Evolutionary conservation across 352 stramenopile genomes (phyloP), one percentile per base, ranked within the genome.

Genomic region (Phytophthora macrochlamydospora): DNA sequence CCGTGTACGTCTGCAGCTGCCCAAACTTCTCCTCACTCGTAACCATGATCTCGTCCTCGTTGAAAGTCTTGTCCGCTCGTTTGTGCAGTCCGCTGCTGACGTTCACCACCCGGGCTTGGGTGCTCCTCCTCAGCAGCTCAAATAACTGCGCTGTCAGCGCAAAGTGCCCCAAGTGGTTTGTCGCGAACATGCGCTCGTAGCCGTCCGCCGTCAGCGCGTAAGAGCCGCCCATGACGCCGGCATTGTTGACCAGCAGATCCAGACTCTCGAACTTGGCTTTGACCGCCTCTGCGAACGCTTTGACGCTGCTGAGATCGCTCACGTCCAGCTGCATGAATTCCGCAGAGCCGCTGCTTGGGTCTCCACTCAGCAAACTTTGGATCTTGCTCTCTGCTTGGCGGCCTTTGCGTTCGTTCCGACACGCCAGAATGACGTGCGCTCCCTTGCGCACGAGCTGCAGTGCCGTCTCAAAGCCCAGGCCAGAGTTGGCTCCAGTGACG

Each of bases 201-300:
- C 76, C 79, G 40, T 90, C 79, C 1, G 31, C 56, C 1, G 73
- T 76, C 9, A 73, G 30, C 13, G 54, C 37, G 58, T 80, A 74
- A 8, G 72, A 65, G 7, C 78, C 51, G 2, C 71, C 79, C 48
- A 83, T 79, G 61, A 89, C 70, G 14, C 85, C 85, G 24, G 82
- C 85, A 45, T 91, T 91, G 71, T 90, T 91, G 59, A 93, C 62
- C 8, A 93, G 71, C 31, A 91, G 12, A 46, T 91, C 75, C 30
- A 93, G 42, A 5, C 55, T 70, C 52, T 51, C 75, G 59, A 14
- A 40, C 32, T 31, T 35, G n/a, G n/a, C n/a, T 9, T 61, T 71
- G 40, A 87, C 77, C 24, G 56, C 64, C 7, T 56, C 43, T 1
- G 56, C 63, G 33, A 91, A 88, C 2, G 18, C 44, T 4, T 35